Percentiles rank a stretch among this genome's conserved stretches.
Evolutionary conservation across 2,329 filamentous ascomycete genomes (phyloP).

Genomic region (Colletotrichum camelliae): DNA sequence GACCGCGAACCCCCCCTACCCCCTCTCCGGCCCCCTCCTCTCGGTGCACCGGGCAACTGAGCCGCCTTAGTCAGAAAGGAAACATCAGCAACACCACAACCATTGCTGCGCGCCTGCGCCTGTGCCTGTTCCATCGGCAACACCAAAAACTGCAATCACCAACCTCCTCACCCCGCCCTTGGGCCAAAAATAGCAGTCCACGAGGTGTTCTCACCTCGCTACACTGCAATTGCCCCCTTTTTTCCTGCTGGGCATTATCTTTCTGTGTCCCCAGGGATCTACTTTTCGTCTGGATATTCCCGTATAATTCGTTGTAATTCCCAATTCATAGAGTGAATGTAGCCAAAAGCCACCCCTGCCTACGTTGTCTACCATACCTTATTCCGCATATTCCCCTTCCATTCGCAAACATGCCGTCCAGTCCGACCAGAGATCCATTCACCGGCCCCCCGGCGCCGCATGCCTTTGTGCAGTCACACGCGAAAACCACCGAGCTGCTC

Average conservation of each 20-base stretch:
- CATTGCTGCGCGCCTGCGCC: background rate
- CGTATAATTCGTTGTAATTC: slow-evolving; percentile 12
- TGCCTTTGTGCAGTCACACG: slow-evolving; percentile 23
- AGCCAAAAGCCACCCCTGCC: background rate
- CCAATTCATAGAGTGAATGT: slow-evolving; percentile 1
- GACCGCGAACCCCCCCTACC: background rate
- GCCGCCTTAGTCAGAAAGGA: slow-evolving; percentile 12
- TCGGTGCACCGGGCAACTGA: slow-evolving; percentile 5
- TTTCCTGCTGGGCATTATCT: background rate
- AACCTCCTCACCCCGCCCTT: slow-evolving; percentile 14
- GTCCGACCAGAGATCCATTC: slow-evolving; percentile 32
- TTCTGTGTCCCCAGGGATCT: background rate
- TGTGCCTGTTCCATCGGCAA: background rate
- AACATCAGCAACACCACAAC: slow-evolving; percentile 9
- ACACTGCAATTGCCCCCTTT: background rate
- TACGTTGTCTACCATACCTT: background rate
- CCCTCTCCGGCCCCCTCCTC: background rate
- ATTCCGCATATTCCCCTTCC: background rate
- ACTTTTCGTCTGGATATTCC: background rate
- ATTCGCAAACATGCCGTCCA: slow-evolving; percentile 29
- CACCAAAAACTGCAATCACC: slow-evolving; percentile 18
- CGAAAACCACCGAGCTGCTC: slow-evolving; percentile 50
- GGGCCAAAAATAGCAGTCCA: slow-evolving; percentile 21
- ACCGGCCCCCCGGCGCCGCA: slow-evolving; percentile 24
- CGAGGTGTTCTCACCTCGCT: slow-evolving; percentile 19